phyloP scores from a whole-genome alignment of 2,329 filamentous ascomycete genomes.

The Curvularia lunata region DNA sequence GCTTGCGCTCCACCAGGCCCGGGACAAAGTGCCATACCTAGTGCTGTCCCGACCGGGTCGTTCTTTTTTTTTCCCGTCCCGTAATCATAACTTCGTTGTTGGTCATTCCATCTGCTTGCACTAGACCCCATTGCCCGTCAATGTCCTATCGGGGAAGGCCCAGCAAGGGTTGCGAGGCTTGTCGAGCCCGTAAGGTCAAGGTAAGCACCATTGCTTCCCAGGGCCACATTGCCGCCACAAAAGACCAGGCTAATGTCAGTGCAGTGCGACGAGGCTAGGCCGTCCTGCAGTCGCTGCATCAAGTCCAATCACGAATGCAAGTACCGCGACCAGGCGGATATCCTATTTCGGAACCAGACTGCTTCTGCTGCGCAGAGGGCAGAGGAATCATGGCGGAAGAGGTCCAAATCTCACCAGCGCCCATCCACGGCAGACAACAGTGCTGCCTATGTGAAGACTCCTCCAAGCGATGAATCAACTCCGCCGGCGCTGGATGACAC shows the following conservation, averaged over 20 bases:
- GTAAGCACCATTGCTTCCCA: slow-evolving; percentile 20
- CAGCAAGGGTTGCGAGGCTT: slow-evolving; percentile 46
- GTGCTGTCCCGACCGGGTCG: neutral
- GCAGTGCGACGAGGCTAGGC: slow-evolving; percentile 45
- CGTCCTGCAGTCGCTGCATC: slow-evolving; percentile 39
- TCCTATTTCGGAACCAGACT: slow-evolving; percentile 46
- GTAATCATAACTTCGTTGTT: neutral
- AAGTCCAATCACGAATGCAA: slow-evolving; percentile 39
- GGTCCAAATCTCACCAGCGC: slow-evolving; percentile 38
- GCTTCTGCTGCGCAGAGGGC: slow-evolving; percentile 43
- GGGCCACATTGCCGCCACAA: neutral
- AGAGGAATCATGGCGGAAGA: slow-evolving; percentile 44
- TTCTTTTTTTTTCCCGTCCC: slow-evolving; percentile 2
- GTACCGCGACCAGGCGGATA: slow-evolving; percentile 42
- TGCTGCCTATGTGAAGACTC: slow-evolving; percentile 16
- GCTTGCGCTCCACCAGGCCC: slow-evolving; percentile 8
- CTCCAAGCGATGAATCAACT: slow-evolving; percentile 22
- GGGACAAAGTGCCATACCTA: neutral
- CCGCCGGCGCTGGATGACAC: slow-evolving; percentile 13
- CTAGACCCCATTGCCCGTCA: slow-evolving; percentile 5
- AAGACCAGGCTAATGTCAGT: slow-evolving; percentile 7
- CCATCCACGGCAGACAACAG: slow-evolving; percentile 18
- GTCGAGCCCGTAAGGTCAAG: slow-evolving; percentile 45
- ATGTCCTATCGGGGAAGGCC: slow-evolving; percentile 47
- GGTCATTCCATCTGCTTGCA: slow-evolving; percentile 3